Evolutionary conservation across 352 stramenopile genomes (phyloP).

Genomic region (Stramenopiles sp.): DNA sequence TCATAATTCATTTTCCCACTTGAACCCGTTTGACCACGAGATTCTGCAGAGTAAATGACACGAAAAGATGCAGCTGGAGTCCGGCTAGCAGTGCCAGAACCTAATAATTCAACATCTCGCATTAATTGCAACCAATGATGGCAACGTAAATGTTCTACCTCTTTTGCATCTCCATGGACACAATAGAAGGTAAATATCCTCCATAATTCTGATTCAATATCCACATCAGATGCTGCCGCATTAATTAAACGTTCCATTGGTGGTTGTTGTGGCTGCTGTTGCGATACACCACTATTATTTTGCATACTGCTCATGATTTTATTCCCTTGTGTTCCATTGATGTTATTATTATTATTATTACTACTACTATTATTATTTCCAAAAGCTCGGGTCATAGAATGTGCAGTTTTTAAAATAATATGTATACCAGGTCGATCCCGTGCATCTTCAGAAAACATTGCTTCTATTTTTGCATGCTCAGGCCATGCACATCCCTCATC

Average conservation of each 20-base stretch:
- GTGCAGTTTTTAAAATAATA: no score
- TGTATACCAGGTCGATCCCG: no score
- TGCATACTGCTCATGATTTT: no score
- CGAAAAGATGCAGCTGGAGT: constrained; percentile 51
- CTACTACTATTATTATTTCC: no score
- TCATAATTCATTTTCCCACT: constrained; percentile 47
- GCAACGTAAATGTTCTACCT: constrained; percentile 39
- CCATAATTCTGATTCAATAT: constrained; percentile 42
- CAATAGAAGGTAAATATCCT: constrained; percentile 53
- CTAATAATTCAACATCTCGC: constrained; percentile 34
- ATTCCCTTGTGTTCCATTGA: no score
- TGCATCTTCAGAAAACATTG: no score
- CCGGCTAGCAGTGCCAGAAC: constrained; percentile 27
- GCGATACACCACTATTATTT: no score
- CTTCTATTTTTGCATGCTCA: constrained; percentile 41
- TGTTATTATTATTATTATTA: no score
- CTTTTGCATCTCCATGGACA: constrained; percentile 41
- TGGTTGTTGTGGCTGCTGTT: no score
- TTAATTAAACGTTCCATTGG: no score
- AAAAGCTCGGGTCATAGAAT: no score
- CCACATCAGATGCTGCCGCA: constrained; percentile 14
- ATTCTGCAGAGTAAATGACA: constrained; percentile 28
- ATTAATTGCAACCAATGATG: constrained; percentile 47
- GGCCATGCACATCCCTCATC: constrained; percentile 43
- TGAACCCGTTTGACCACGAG: constrained; percentile 13